Percentiles rank a stretch among this genome's conserved stretches.
Conservation (phyloP, 2,329 filamentous ascomycete genomes). For the Pseudogymnoascus destructans region DNA sequence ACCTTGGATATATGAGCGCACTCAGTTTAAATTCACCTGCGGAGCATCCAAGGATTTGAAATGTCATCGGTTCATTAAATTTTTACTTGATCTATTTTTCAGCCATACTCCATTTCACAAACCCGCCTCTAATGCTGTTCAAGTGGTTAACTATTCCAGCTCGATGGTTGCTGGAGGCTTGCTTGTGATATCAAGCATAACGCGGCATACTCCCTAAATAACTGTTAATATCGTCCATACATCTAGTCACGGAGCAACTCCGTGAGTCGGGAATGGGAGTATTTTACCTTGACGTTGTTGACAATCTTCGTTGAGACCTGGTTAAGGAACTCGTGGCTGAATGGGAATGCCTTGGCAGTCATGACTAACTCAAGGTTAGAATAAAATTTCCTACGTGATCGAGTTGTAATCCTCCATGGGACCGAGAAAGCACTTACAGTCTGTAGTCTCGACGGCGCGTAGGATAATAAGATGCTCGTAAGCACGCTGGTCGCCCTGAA, state of each 20-base stretch:
- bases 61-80: slow-evolving; percentile 2
- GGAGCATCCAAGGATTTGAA: background rate
- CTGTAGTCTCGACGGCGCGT: slow-evolving; percentile 45
- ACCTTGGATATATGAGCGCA: background rate
- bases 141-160: slow-evolving; percentile 42
- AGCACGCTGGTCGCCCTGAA: slow-evolving; percentile 50
- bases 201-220: slow-evolving; percentile 47
- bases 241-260: background rate
- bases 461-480: slow-evolving; percentile 49
- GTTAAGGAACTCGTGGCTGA: slow-evolving; percentile 51
- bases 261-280: background rate
- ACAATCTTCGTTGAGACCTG: slow-evolving; percentile 54
- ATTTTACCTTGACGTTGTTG: slow-evolving; percentile 49
- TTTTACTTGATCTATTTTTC: slow-evolving; percentile 9
- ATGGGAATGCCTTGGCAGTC: slow-evolving; percentile 29
- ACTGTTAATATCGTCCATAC: slow-evolving; percentile 8
- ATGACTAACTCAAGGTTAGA: slow-evolving; percentile 35
- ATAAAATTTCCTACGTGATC: background rate
- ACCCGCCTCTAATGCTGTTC: slow-evolving; percentile 4
- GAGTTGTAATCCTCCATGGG: background rate
- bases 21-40: background rate
- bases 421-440: slow-evolving; percentile 19
- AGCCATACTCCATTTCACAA: slow-evolving; percentile 11
- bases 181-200: slow-evolving; percentile 52
- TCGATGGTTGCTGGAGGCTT: slow-evolving; percentile 49